Percentiles rank a stretch among this genome's conserved stretches.
Evolutionary conservation across 2,329 filamentous ascomycete species (phyloP).

Genomic region (Fusarium pilosicola): DNA sequence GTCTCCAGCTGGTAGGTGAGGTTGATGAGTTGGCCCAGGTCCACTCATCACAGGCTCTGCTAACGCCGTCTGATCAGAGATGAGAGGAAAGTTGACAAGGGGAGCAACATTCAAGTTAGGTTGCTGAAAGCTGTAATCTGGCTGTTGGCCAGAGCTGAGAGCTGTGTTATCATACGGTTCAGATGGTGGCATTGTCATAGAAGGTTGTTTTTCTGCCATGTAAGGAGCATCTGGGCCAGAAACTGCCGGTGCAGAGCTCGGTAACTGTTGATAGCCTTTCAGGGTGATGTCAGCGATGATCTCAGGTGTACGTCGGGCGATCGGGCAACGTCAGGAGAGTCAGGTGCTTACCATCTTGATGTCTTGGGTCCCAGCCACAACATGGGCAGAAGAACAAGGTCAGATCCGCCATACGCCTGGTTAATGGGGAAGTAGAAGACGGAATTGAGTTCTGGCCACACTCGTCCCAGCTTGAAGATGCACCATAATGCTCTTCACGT

Average conservation of each 20-base stretch:
- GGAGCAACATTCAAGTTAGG: slow-evolving; percentile 30
- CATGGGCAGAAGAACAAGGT: slow-evolving; percentile 46
- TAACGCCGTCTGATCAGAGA: slow-evolving; percentile 33
- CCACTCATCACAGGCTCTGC: slow-evolving; percentile 28
- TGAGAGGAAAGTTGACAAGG: slow-evolving; percentile 36
- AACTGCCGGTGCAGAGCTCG: slow-evolving; percentile 37
- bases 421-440: slow-evolving; percentile 41
- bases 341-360: slow-evolving; percentile 46
- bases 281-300: slow-evolving; percentile 21
- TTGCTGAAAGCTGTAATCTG: slow-evolving; percentile 29
- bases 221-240: slow-evolving; percentile 49
- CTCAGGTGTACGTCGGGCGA: not conserved
- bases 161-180: slow-evolving; percentile 29
- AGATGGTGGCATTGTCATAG: slow-evolving; percentile 35
- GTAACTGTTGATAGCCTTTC: slow-evolving; percentile 51
- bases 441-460: slow-evolving; percentile 36
- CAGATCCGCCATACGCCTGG: slow-evolving; percentile 45
- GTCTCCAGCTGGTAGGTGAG: slow-evolving; percentile 27
- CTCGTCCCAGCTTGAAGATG: slow-evolving; percentile 37
- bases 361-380: slow-evolving; percentile 45
- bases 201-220: slow-evolving; percentile 43
- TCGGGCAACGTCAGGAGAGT: not conserved
- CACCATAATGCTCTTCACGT: slow-evolving; percentile 34
- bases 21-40: slow-evolving; percentile 22
- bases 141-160: slow-evolving; percentile 25